Percentiles rank a stretch among this genome's conserved stretches.
Evolutionary conservation across 768 basidiomycete species (phyloP).

Genomic region (Pisolithus sp.): DNA sequence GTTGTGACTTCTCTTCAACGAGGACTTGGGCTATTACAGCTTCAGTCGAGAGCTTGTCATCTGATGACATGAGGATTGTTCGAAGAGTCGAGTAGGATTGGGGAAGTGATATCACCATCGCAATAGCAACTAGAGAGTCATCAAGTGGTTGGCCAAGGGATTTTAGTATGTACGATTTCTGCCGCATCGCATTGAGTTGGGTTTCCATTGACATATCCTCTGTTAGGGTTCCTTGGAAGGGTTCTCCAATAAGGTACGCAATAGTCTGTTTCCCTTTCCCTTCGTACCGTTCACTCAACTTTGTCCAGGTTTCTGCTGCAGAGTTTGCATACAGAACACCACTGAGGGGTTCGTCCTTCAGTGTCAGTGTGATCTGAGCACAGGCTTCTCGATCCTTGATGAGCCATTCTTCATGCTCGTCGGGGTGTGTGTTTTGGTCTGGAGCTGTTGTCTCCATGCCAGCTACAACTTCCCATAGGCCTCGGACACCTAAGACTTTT

Average conservation of each 20-base stretch:
- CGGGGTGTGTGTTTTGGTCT: not conserved
- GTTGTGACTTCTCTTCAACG: not conserved
- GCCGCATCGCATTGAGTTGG: constrained; percentile 16
- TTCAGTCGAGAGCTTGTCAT: not conserved
- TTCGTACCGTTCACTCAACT: constrained; percentile 13
- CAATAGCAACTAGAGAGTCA: constrained; percentile 15
- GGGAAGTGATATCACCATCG: constrained; percentile 18
- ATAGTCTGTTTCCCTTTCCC: constrained; percentile 17
- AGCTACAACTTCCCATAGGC: constrained; percentile 5
- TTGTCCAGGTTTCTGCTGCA: constrained; percentile 15
- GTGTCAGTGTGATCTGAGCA: constrained; percentile 19
- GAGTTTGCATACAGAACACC: constrained; percentile 9
- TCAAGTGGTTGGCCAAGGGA: constrained; percentile 11
- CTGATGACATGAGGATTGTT: constrained; percentile 15
- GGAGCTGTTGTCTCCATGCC: not conserved
- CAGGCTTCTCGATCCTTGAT: constrained; percentile 11
- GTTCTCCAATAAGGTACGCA: constrained; percentile 18
- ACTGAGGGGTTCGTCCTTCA: constrained; percentile 18
- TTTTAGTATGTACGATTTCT: constrained; percentile 8
- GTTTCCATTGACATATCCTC: constrained; percentile 11
- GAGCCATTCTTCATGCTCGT: not conserved
- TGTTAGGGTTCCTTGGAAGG: constrained; percentile 16
- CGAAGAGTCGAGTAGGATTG: constrained; percentile 13
- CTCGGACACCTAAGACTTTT: constrained; percentile 14
- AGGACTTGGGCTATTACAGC: not conserved